Base-by-base conservation (phyloP, 2,329 filamentous ascomycete genomes). In the Simplicillium sp. region DNA sequence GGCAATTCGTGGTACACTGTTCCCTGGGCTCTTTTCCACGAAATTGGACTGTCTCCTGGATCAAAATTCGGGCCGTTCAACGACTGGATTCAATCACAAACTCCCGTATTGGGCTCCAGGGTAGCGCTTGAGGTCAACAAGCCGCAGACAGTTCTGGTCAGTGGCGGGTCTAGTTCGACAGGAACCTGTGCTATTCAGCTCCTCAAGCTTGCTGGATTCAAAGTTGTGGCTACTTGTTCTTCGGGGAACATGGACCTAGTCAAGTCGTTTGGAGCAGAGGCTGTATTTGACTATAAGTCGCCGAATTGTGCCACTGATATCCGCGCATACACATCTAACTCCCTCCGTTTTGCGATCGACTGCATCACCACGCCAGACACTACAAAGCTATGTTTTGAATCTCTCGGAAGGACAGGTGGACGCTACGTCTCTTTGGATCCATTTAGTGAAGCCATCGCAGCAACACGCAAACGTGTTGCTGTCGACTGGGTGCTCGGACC, bases 211-310 rank as follows among this genome's bases (percentile, higher is more conserved):
- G 57, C 39, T 42, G 54, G 37, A 11, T 28, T 17, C 15, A 1
- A n/a, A n/a, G 16, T 33, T 8, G 25, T 42, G 2, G 36, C 32
- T 2, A 42, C 40, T 2, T 33, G 36, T 16, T 42, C 46, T 9
- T 50, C 57, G 2, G 45, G 46, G 16, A 68, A 70, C 48, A 56
- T 57, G 34, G 60, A 56, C 2, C 59, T 65, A 7, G 58, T 68
- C 18, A 54, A 55, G 39, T 51, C 49, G 0, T 57, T 60, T n/a
- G 70, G 70, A 11, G 68, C 68, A 1, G 60, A 60, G 11, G 50
- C 49, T 1, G 56, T 52, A 13, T 67, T 71, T 42, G 64, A 73
- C 54, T 67, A 73, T 49, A 50, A 50, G 17, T 38, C 50, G 11
- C 40, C 46, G 1, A 47, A 41, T 3, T 49, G 45, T 14, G 49